These are phyloP conservation scores for Aspergillus caelatus DNA, from an alignment of 2,329 filamentous ascomycete genomes.

Conservation along the genomic window DNA sequence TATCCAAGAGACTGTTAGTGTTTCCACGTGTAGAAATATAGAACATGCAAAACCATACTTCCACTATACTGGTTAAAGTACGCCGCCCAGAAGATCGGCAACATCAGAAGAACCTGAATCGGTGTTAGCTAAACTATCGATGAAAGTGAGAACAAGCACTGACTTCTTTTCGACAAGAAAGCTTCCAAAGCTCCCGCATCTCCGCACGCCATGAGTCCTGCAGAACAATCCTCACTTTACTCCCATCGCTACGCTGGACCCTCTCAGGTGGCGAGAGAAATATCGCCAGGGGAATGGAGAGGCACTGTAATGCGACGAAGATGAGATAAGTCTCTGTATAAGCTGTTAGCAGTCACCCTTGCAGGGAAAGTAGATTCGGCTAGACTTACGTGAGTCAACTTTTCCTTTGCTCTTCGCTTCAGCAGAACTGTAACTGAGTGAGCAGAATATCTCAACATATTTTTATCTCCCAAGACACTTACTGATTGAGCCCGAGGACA, in stretches of 20 bases:
- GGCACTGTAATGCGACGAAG: conserved; percentile 46
- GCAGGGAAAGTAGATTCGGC: not conserved
- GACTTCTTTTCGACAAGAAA: conserved; percentile 26
- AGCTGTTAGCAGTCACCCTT: not conserved
- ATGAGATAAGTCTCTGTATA: conserved; percentile 44
- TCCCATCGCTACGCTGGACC: conserved; percentile 47
- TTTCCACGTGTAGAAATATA: not conserved
- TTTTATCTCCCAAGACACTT: not conserved
- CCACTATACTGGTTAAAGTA: conserved; percentile 51
- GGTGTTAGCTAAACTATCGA: conserved; percentile 17
- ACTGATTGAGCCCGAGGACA: conserved; percentile 49
- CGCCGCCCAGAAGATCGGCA: conserved; percentile 49
- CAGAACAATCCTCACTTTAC: conserved; percentile 39
- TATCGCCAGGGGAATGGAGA: conserved; percentile 41
- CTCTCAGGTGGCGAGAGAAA: conserved; percentile 45
- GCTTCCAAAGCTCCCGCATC: conserved; percentile 40
- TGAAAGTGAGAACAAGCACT: not conserved
- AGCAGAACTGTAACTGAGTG: conserved; percentile 11
- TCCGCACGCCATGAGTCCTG: conserved; percentile 46
- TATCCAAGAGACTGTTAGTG: conserved; percentile 8
- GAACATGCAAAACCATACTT: conserved; percentile 19
- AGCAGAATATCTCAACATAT: not conserved
- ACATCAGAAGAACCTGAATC: conserved; percentile 40
- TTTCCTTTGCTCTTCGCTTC: conserved; percentile 27
- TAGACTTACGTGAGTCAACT: conserved; percentile 24